Evolutionary conservation across 2,329 filamentous ascomycete genomes (phyloP).

Genomic region (Paramyrothecium sp.): DNA sequence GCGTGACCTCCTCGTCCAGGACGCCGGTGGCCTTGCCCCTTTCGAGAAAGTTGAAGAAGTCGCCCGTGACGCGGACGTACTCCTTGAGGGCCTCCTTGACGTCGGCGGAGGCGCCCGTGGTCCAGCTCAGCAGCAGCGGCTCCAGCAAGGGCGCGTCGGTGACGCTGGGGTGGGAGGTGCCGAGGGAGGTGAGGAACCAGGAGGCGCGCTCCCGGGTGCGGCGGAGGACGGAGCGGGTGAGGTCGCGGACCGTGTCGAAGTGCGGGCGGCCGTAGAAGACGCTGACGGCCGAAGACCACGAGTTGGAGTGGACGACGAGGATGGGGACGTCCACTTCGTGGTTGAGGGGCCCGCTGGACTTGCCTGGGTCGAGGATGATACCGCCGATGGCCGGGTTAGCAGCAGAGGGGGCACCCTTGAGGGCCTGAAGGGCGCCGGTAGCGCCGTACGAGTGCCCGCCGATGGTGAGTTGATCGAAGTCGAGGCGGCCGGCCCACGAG

Average conservation of each 20-base stretch:
- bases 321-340: slow-evolving; percentile 55
- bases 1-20: slow-evolving; percentile 47
- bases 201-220: slow-evolving; percentile 34
- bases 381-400: slow-evolving; percentile 48
- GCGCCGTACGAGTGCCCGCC: slow-evolving; percentile 67
- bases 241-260: slow-evolving; percentile 59
- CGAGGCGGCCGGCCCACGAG: slow-evolving; percentile 52
- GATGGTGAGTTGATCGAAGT: slow-evolving; percentile 52
- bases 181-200: slow-evolving; percentile 55
- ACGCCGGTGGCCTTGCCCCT: slow-evolving; percentile 43
- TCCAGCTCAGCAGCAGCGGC: slow-evolving; percentile 58
- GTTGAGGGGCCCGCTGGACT: slow-evolving; percentile 61
- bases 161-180: slow-evolving; percentile 60
- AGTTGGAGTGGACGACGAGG: slow-evolving; percentile 61
- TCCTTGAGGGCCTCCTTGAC: slow-evolving; percentile 54
- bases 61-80: slow-evolving; percentile 58
- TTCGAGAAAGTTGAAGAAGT: slow-evolving; percentile 52
- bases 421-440: slow-evolving; percentile 59
- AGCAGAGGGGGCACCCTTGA: slow-evolving; percentile 40
- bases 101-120: slow-evolving; percentile 59
- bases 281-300: slow-evolving; percentile 58
- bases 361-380: slow-evolving; percentile 66
- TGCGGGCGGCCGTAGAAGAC: slow-evolving; percentile 64
- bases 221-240: slow-evolving; percentile 46
- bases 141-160: slow-evolving; percentile 67